Conservation (phyloP, 2,329 filamentous ascomycete species). For the Pseudogymnoascus sp. region DNA sequence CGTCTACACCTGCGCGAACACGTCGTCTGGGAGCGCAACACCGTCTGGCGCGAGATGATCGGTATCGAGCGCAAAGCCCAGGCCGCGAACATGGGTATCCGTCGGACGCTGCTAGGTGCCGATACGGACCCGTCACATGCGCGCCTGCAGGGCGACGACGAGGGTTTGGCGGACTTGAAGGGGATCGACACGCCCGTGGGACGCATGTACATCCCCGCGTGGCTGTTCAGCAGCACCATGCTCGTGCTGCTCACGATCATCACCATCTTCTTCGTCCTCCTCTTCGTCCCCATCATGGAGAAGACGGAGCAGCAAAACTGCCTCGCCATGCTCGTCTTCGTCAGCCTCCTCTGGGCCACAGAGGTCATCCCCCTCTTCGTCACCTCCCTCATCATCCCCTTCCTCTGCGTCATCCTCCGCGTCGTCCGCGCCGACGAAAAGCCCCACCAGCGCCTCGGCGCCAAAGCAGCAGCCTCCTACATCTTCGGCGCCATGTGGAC, state of each 20-base stretch:
- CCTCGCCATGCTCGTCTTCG: conserved; percentile 84
- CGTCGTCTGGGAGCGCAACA: conserved; percentile 98
- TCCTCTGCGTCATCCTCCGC: conserved; percentile 77
- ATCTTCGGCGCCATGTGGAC: conserved; percentile 98
- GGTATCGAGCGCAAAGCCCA: conserved; percentile 93
- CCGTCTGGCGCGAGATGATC: conserved; percentile 98
- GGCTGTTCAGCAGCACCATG: conserved; percentile 78
- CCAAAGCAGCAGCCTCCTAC: conserved; percentile 71
- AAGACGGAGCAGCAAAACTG: conserved; percentile 92
- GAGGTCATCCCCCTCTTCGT: conserved; percentile 97
- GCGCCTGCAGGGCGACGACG: conserved; percentile 77
- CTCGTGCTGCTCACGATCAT: conserved; percentile 65
- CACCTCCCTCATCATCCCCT: conserved; percentile 86
- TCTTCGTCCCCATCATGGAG: conserved; percentile 74
- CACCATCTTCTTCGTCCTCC: conserved; percentile 62
- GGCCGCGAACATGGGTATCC: conserved; percentile 78
- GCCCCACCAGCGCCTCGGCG: conserved; percentile 61
- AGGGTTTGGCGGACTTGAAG: conserved; percentile 51
- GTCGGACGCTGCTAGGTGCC: conserved; percentile 68
- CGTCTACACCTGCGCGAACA: conserved; percentile 88
- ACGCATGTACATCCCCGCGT: conserved; percentile 63
- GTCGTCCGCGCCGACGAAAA: conserved; percentile 73
- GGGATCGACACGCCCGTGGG: conserved; percentile 74
- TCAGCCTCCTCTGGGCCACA: conserved; percentile 91
- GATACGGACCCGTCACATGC: conserved; percentile 60